phyloP scores from a whole-genome alignment of 305 asterid species.

The Salvia sclarea region DNA sequence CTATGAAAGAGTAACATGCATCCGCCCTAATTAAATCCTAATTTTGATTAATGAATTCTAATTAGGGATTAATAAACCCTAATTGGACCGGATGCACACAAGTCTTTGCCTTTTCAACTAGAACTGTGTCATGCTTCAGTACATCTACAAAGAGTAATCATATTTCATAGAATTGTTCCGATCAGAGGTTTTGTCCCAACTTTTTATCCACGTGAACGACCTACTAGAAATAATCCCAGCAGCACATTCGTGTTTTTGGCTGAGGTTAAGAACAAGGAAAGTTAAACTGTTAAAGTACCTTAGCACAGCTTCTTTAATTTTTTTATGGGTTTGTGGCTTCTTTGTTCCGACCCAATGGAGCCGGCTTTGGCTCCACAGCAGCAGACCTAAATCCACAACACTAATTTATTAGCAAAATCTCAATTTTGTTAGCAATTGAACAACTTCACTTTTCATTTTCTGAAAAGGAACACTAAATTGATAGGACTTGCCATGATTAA shows the following conservation, averaged over 20 bases:
- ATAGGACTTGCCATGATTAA: constrained; percentile 62
- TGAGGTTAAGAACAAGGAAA: constrained; percentile 1
- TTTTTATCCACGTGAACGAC: neutral
- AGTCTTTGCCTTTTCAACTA: no score
- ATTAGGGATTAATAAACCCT: no score
- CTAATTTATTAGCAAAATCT: neutral
- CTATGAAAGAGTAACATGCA: neutral
- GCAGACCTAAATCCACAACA: constrained; percentile 48
- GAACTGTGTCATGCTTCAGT: no score
- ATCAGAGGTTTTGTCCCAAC: neutral
- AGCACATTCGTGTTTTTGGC: neutral
- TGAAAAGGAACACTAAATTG: neutral
- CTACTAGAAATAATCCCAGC: neutral
- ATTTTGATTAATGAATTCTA: no score
- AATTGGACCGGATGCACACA: no score
- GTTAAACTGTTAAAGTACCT: constrained; percentile 41
- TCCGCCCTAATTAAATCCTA: no score
- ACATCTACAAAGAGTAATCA: neutral
- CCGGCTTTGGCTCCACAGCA: constrained; percentile 67
- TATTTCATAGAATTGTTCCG: neutral
- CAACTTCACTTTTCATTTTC: neutral
- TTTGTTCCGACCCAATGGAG: constrained; percentile 55
- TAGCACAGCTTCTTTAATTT: constrained; percentile 49
- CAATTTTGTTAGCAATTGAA: neutral
- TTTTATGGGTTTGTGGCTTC: constrained; percentile 37